Conservation (phyloP, 2,329 filamentous ascomycete species). For the Penicillium sp. region DNA sequence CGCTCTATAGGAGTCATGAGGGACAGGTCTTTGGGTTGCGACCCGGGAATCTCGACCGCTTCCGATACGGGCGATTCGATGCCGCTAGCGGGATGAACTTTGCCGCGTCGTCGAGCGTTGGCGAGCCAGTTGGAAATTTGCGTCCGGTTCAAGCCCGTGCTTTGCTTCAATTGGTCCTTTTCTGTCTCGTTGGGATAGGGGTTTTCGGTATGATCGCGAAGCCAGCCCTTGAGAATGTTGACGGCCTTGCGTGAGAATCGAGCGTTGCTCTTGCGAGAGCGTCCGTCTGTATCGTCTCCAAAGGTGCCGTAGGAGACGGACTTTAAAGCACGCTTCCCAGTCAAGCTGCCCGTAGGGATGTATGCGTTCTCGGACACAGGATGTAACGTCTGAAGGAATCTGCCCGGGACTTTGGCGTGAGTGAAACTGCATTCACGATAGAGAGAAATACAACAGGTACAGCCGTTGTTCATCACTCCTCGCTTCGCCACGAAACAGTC, state of each 20-base stretch:
- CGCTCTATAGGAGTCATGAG: slow-evolving; percentile 65
- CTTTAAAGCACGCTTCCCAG: slow-evolving; percentile 42
- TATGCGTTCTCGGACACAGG: slow-evolving; percentile 45
- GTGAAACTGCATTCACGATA: slow-evolving; percentile 50
- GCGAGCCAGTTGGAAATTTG: slow-evolving; percentile 93
- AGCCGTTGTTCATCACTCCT: slow-evolving; percentile 45
- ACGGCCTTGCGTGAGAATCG: slow-evolving; percentile 79
- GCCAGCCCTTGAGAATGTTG: slow-evolving; percentile 79
- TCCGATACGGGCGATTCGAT: slow-evolving; percentile 68
- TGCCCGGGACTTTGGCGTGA: slow-evolving; percentile 40
- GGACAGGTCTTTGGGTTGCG: slow-evolving; percentile 47
- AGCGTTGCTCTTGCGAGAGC: slow-evolving; percentile 63
- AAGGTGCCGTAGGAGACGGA: slow-evolving; percentile 37
- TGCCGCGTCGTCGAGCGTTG: slow-evolving; percentile 80
- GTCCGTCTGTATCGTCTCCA: slow-evolving; percentile 39
- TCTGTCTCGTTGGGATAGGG: slow-evolving; percentile 88
- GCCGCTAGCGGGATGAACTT: slow-evolving; percentile 63
- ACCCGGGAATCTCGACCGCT: slow-evolving; percentile 69
- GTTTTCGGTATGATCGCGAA: slow-evolving; percentile 73
- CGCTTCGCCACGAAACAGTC: slow-evolving; percentile 48
- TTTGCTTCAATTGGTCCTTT: slow-evolving; percentile 72
- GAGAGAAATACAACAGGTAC: slow-evolving; percentile 49
- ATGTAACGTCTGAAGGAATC: slow-evolving; percentile 45
- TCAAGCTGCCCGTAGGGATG: slow-evolving; percentile 38
- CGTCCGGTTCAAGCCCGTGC: slow-evolving; percentile 75